phyloP scores from a whole-genome alignment of 805 yeast genomes.

The Candida nanaspora region DNA sequence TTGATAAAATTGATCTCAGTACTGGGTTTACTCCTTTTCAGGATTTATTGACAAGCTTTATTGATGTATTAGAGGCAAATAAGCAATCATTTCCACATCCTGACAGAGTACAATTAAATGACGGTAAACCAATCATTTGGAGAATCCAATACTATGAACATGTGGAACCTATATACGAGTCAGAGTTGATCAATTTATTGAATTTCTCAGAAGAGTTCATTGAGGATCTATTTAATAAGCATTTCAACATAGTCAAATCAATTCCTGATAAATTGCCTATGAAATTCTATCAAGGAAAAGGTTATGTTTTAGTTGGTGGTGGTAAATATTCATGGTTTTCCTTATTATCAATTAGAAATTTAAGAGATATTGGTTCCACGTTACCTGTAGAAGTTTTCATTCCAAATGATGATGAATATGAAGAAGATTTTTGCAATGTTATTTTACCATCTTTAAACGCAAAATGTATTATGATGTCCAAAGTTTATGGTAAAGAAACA shows the following conservation, averaged over 20 bases:
- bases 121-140: slow-evolving; percentile 21
- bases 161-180: slow-evolving; percentile 4
- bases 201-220: slow-evolving; percentile 30
- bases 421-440: slow-evolving; percentile 30
- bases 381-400: slow-evolving; percentile 39
- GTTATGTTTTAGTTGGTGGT: slow-evolving; percentile 38
- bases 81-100: slow-evolving; percentile 10
- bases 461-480: slow-evolving; percentile 34
- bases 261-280: slow-evolving; percentile 36
- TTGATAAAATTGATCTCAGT: slow-evolving; percentile 1
- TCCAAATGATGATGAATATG: slow-evolving; percentile 33
- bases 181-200: slow-evolving; percentile 1
- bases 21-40: slow-evolving; percentile 5
- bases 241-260: slow-evolving; percentile 34
- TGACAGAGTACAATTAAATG: slow-evolving; percentile 6
- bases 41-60: slow-evolving; percentile 8
- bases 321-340: slow-evolving; percentile 36
- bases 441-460: slow-evolving; percentile 35
- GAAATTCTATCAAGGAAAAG: slow-evolving; percentile 18
- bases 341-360: slow-evolving; percentile 30
- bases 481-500: slow-evolving; percentile 23
- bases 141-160: slow-evolving; percentile 12
- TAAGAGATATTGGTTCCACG: slow-evolving; percentile 35
- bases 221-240: slow-evolving; percentile 39
- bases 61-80: slow-evolving; percentile 7